Conservation (phyloP, 108 stramenopile genomes). For the Schizochytrium sp. region DNA sequence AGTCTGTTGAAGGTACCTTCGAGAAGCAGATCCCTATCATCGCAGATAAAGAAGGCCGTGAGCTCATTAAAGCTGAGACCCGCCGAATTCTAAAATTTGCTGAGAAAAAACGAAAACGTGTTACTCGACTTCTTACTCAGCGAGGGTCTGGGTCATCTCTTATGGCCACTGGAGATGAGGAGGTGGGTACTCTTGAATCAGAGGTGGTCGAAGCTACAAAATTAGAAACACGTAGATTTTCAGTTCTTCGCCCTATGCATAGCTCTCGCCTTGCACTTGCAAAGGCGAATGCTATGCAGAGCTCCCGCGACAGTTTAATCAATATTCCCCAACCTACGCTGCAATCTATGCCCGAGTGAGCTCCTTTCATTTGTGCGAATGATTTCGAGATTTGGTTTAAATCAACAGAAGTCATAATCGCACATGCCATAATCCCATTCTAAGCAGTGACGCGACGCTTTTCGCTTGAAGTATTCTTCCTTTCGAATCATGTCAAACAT, state of each 20-base stretch:
- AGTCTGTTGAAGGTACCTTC: neutral
- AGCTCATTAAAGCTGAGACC: conserved; percentile 57
- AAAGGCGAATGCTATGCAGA: neutral
- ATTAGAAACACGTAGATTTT: conserved; percentile 12
- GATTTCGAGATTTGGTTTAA: too few relatives aligned
- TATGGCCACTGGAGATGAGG: neutral
- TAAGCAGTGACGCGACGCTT: too few relatives aligned
- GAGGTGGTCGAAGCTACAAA: conserved; percentile 27
- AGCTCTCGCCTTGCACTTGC: conserved; percentile 29
- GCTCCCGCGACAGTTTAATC: too few relatives aligned
- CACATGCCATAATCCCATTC: too few relatives aligned
- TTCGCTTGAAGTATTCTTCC: too few relatives aligned
- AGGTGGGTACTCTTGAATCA: neutral
- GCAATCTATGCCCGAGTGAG: too few relatives aligned
- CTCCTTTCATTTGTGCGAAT: too few relatives aligned
- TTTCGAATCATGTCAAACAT: too few relatives aligned
- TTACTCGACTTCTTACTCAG: neutral
- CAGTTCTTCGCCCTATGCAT: conserved; percentile 21
- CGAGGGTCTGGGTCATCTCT: neutral
- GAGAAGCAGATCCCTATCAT: conserved; percentile 26
- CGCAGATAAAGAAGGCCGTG: conserved; percentile 23
- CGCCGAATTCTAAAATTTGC: conserved; percentile 55
- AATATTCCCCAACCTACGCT: too few relatives aligned
- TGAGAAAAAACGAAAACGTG: conserved; percentile 55
- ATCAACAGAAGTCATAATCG: too few relatives aligned